Evolutionary conservation across 345 rosid species (phyloP), one percentile per base, ranked within the genome.

Genomic region (Syzygium aqueum): DNA sequence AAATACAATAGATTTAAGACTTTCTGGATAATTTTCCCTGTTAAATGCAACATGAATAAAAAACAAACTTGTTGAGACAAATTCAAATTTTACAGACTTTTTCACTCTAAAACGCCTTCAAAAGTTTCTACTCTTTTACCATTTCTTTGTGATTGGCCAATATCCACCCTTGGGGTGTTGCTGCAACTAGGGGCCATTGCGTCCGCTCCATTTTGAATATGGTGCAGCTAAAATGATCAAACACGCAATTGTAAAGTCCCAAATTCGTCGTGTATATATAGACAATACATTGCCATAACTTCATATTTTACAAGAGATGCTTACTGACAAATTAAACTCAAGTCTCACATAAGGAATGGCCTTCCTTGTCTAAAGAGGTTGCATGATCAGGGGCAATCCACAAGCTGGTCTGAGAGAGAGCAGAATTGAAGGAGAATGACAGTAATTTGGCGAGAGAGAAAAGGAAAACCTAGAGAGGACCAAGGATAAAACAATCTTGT

Each of bases 361-460:
- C 13, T 33, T 73, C 49, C 82, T 9, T 5, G 21, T 77, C 50
- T 90, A 91, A 33, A 96, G 89, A 49, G 98, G 92, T 67, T 88
- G 87, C 77, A 95, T 87, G 33, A 94, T 85, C 88, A 97, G 94
- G 84, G 97, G 99, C 88, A 95, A 84, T 6, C 99, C 99, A 65
- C 88, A 84, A 49, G 88, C 86, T 7, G 98, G 99, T 92, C 98
- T 91, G 12, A 97, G 90, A 77, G 99, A 93, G 53, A 97, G 96
- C 93, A 95, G 51, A 85, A 88, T 87, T 7, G 94, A 88, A 30
- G 99, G 98, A 9, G 94, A 92, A 91, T 97, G 99, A 12, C 88
- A 56, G 89, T 97, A 96, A 77, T 33, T 87, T 9, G 98, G 94
- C 1, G 99, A 94, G 65, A 93, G 52, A 21, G 94, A 93, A 85